Evolutionary conservation across 805 yeast species (phyloP).

Genomic region (Kurtzmaniella fragi): DNA sequence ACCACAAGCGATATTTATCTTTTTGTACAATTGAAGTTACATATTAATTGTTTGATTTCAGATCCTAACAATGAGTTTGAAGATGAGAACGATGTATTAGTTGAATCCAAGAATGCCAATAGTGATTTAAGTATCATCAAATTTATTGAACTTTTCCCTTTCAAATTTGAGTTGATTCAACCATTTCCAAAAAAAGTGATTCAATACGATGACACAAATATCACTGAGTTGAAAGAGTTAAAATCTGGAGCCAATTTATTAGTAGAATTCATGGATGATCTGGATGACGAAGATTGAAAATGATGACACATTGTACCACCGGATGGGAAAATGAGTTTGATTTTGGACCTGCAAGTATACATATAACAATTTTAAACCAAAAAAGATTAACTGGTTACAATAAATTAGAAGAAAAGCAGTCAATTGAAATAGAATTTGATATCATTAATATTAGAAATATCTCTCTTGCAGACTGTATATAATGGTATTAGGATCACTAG

Average conservation of each 20-base stretch:
- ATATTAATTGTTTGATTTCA: slow-evolving; percentile 9
- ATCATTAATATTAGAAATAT: no score
- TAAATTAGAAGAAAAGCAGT: no score
- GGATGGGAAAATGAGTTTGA: not conserved
- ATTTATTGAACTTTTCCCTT: slow-evolving; percentile 20
- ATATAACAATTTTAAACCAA: no score
- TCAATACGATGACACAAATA: slow-evolving; percentile 6
- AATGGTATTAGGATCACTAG: no score
- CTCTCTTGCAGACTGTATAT: no score
- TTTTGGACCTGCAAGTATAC: no score
- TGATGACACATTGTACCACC: not conserved
- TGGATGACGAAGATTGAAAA: slow-evolving; percentile 8
- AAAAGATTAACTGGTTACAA: no score
- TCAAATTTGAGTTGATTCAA: slow-evolving; percentile 34
- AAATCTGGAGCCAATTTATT: slow-evolving; percentile 33
- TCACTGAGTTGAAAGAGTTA: slow-evolving; percentile 18
- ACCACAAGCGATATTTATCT: slow-evolving; percentile 45
- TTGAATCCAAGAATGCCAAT: slow-evolving; percentile 5
- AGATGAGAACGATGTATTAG: slow-evolving; percentile 12
- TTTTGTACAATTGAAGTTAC: slow-evolving; percentile 41
- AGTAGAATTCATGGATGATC: slow-evolving; percentile 26
- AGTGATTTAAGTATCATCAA: slow-evolving; percentile 12
- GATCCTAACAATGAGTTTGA: slow-evolving; percentile 6
- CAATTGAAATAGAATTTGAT: no score
- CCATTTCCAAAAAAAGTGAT: slow-evolving; percentile 36